Evolutionary conservation across 805 yeast species (phyloP).

Genomic region (Schwanniomyces sp.): DNA sequence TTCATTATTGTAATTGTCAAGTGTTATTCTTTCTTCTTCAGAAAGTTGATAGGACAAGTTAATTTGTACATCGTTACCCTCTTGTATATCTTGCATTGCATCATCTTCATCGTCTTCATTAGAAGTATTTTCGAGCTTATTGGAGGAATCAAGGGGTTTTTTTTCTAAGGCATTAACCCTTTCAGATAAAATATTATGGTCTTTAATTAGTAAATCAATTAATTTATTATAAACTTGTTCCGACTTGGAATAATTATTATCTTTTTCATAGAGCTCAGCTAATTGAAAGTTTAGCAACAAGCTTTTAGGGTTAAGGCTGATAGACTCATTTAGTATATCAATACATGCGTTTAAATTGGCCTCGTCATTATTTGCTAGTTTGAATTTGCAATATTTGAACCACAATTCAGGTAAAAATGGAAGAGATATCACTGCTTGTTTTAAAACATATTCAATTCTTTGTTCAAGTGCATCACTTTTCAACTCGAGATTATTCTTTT

Average conservation of each 20-base stretch:
- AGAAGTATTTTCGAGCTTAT: conserved; percentile 6
- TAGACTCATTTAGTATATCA: conserved; percentile 53
- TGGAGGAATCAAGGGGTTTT: neutral
- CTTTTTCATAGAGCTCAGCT: conserved; percentile 69
- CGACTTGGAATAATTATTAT: conserved; percentile 50
- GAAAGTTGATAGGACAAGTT: conserved; percentile 9
- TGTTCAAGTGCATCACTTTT: conserved; percentile 47
- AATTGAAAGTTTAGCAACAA: conserved; percentile 63
- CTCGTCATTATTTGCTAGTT: conserved; percentile 30
- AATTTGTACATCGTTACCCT: neutral
- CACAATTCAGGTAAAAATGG: conserved; percentile 73
- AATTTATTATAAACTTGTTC: conserved; percentile 50
- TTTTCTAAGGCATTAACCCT: conserved; percentile 21
- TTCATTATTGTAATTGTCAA: conserved; percentile 18
- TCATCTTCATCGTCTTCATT: conserved; percentile 12
- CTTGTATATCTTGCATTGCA: neutral
- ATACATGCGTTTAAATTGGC: conserved; percentile 42
- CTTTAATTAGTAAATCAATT: conserved; percentile 43
- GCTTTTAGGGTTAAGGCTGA: conserved; percentile 68
- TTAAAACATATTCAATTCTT: conserved; percentile 71
- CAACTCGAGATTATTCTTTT: conserved; percentile 63
- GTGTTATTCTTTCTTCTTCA: conserved; percentile 19
- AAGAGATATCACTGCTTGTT: conserved; percentile 61
- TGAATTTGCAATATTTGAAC: conserved; percentile 58
- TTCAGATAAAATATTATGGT: conserved; percentile 27